Percentiles rank a stretch among this genome's conserved stretches.
phyloP scores from a whole-genome alignment of 2,329 filamentous ascomycete species.

The Leptographium wingfieldii region DNA sequence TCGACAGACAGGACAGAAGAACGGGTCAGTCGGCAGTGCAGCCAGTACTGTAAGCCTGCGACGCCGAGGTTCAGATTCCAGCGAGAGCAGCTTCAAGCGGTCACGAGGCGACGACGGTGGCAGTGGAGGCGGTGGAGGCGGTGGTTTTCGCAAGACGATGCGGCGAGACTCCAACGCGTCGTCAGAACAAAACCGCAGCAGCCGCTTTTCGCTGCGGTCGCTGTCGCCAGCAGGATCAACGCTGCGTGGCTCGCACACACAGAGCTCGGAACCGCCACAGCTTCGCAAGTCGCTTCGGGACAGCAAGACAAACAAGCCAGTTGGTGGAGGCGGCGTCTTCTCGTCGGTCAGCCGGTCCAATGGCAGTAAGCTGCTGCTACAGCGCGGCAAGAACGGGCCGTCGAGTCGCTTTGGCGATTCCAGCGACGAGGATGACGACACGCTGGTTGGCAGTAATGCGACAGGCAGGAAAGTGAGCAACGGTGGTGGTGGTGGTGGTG shows the following conservation, averaged over 20 bases:
- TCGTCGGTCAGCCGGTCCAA: constrained; percentile 29
- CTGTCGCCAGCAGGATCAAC: constrained; percentile 52
- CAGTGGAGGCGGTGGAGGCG: constrained; percentile 12
- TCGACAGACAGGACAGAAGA: neutral
- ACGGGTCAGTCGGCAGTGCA: neutral
- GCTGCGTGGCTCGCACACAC: constrained; percentile 24
- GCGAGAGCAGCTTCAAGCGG: constrained; percentile 74
- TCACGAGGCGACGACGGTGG: constrained; percentile 13
- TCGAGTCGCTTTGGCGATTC: constrained; percentile 56
- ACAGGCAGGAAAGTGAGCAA: neutral
- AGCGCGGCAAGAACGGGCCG: constrained; percentile 7
- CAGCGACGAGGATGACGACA: constrained; percentile 44
- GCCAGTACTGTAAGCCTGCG: constrained; percentile 18
- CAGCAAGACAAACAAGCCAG: constrained; percentile 3
- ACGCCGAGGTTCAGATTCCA: constrained; percentile 50
- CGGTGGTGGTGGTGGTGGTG: neutral
- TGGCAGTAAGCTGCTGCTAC: constrained; percentile 16
- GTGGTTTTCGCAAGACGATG: constrained; percentile 64
- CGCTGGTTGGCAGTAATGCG: constrained; percentile 25
- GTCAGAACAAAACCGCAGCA: constrained; percentile 8
- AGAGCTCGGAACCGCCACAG: constrained; percentile 23
- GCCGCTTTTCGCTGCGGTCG: constrained; percentile 55
- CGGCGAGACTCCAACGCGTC: constrained; percentile 31
- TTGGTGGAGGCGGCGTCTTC: constrained; percentile 23
- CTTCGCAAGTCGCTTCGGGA: constrained; percentile 11